phyloP scores from a whole-genome alignment of 2,329 filamentous ascomycete species.

The Lizonia empirigonia region DNA sequence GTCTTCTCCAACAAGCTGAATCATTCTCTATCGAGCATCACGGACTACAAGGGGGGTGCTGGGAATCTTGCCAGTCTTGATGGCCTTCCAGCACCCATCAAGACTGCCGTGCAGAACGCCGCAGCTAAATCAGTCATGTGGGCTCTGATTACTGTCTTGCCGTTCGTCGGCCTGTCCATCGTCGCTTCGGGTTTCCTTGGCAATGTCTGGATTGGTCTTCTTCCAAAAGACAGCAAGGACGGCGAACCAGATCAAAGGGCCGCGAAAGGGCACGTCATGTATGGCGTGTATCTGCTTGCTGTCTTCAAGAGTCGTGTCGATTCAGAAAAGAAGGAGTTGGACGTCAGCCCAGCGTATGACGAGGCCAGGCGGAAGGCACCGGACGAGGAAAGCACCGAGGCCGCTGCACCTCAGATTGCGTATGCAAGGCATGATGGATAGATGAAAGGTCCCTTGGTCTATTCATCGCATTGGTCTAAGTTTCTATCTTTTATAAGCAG shows the following conservation, averaged over 20 bases:
- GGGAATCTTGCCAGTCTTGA: constrained; percentile 42
- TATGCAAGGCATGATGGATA: constrained; percentile 3
- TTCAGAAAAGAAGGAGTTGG: constrained; percentile 23
- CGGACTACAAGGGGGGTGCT: constrained; percentile 30
- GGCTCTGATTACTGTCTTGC: constrained; percentile 66
- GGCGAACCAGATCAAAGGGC: constrained; percentile 9
- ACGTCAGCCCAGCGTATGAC: constrained; percentile 18
- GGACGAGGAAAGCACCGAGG: constrained; percentile 16
- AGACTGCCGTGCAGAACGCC: constrained; percentile 49
- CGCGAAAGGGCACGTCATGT: constrained; percentile 30
- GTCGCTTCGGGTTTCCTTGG: constrained; percentile 55
- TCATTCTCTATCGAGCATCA: constrained; percentile 34
- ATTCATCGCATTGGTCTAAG: not conserved
- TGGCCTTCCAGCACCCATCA: constrained; percentile 47
- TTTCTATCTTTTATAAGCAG: not conserved
- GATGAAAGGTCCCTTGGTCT: not conserved
- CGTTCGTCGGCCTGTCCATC: constrained; percentile 60
- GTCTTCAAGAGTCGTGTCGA: constrained; percentile 18
- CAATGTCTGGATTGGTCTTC: constrained; percentile 58
- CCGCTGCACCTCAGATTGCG: constrained; percentile 1
- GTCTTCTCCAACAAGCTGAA: constrained; percentile 67
- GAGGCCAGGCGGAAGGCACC: constrained; percentile 6
- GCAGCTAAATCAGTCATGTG: constrained; percentile 66
- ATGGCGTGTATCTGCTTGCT: constrained; percentile 24
- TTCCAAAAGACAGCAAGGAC: constrained; percentile 30